A percentile compares a stretch with the other conserved stretches of the same genome.
These are phyloP conservation scores for Globisporangium nagaii DNA, from an alignment of 352 stramenopile species.

Conservation along the genomic window DNA sequence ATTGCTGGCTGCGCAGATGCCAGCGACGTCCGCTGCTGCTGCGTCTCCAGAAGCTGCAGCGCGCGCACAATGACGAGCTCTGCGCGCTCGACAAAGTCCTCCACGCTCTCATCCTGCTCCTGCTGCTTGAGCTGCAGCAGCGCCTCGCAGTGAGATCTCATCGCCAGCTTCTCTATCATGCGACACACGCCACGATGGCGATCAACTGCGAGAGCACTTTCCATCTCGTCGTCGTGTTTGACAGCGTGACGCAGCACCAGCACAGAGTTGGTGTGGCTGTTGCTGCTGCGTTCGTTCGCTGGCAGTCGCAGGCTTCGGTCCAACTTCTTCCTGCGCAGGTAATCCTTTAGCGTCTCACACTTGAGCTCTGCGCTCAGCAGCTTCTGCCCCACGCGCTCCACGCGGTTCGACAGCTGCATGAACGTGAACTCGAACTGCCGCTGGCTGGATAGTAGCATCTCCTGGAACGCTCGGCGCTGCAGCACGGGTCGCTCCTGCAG, in stretches of 20 bases:
- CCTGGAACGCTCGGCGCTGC: constrained; percentile 30
- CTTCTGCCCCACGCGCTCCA: background rate
- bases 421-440: constrained; percentile 26
- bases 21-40: background rate
- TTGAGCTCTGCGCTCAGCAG: constrained; percentile 8
- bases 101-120: background rate
- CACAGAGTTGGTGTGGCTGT: background rate
- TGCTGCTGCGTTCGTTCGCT: background rate
- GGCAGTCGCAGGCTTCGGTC: background rate
- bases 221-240: background rate
- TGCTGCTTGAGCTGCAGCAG: background rate
- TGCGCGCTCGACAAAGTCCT: background rate
- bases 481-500: constrained; percentile 34
- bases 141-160: background rate
- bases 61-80: background rate
- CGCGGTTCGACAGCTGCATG: constrained; percentile 14
- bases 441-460: constrained; percentile 32
- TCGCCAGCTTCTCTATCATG: background rate
- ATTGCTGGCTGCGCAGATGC: too few species aligned
- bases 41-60: background rate
- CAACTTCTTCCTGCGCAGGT: background rate
- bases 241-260: background rate
- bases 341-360: background rate
- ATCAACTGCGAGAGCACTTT: background rate
- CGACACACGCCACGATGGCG: background rate